These are phyloP conservation scores for Nicotiana noctiflora DNA, from an alignment of 257 asterid species.

Conservation along the genomic window DNA sequence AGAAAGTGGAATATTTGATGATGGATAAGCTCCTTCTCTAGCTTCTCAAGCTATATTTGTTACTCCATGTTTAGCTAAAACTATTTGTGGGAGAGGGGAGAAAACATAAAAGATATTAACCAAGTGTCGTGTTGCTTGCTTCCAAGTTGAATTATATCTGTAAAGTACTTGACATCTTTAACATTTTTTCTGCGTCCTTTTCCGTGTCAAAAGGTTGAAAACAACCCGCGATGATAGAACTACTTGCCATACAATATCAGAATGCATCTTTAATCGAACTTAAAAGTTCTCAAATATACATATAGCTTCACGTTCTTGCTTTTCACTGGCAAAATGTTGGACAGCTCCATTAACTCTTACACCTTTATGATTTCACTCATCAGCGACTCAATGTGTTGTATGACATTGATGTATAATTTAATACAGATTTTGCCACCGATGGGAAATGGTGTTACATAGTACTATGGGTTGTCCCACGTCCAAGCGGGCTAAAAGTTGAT, in stretches of 20 bases:
- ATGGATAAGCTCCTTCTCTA: background rate
- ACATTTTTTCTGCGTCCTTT: background rate
- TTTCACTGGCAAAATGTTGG: background rate
- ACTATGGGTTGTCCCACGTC: conserved; percentile 41
- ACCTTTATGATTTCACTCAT: background rate
- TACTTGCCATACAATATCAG: background rate
- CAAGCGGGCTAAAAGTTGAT: conserved; percentile 30
- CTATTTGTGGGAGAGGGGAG: background rate
- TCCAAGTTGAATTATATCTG: background rate
- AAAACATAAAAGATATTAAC: background rate
- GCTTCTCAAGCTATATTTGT: background rate
- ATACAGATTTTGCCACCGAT: conserved; percentile 47
- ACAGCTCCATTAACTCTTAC: background rate
- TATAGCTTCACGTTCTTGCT: background rate
- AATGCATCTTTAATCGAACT: background rate
- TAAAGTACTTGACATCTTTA: background rate
- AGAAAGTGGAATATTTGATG: background rate
- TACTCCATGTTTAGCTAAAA: background rate
- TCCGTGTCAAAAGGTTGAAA: background rate
- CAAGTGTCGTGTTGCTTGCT: background rate
- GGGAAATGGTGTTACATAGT: conserved; percentile 58
- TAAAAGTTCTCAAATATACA: background rate
- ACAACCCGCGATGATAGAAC: background rate
- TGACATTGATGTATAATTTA: background rate
- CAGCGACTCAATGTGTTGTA: background rate